These are phyloP conservation scores for Naegleria lovaniensis DNA, from an alignment of 208 protist species.

Conservation along the genomic window DNA sequence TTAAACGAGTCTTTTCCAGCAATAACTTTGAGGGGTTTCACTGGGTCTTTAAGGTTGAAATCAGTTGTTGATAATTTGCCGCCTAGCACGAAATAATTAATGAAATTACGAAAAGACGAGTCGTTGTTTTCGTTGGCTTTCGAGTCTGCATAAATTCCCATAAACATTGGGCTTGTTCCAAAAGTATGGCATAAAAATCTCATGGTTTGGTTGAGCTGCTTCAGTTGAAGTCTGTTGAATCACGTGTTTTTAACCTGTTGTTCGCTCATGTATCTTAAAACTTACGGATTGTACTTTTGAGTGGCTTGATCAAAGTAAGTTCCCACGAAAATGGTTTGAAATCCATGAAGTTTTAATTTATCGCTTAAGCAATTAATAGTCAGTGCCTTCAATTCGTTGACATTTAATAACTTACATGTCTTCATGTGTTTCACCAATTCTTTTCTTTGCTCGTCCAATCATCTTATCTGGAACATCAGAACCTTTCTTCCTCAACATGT, in stretches of 20 bases:
- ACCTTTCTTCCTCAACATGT: slow-evolving; percentile 62
- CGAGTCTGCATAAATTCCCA: not conserved
- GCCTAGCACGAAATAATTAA: not conserved
- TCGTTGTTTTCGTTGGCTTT: not conserved
- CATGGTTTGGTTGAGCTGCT: not conserved
- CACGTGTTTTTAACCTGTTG: too few species aligned
- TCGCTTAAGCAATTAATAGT: too few species aligned
- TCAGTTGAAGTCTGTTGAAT: not conserved
- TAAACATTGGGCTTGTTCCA: not conserved
- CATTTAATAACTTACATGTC: slow-evolving; percentile 18
- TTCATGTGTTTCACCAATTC: slow-evolving; percentile 60
- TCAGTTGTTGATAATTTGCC: not conserved
- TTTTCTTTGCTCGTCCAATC: slow-evolving; percentile 51
- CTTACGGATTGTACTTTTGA: not conserved
- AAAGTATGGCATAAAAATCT: not conserved
- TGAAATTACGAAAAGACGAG: not conserved
- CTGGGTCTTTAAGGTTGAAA: not conserved
- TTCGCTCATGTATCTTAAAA: not conserved
- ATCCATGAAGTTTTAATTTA: slow-evolving; percentile 62
- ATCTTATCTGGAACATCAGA: slow-evolving; percentile 69
- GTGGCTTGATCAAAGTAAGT: slow-evolving; percentile 62
- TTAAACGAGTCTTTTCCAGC: not conserved
- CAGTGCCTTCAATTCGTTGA: not conserved
- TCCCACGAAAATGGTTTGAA: slow-evolving; percentile 70
- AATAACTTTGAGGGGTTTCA: not conserved